Evolutionary conservation across 768 basidiomycete species (phyloP).

Genomic region (Sporobolomyces roseus): DNA sequence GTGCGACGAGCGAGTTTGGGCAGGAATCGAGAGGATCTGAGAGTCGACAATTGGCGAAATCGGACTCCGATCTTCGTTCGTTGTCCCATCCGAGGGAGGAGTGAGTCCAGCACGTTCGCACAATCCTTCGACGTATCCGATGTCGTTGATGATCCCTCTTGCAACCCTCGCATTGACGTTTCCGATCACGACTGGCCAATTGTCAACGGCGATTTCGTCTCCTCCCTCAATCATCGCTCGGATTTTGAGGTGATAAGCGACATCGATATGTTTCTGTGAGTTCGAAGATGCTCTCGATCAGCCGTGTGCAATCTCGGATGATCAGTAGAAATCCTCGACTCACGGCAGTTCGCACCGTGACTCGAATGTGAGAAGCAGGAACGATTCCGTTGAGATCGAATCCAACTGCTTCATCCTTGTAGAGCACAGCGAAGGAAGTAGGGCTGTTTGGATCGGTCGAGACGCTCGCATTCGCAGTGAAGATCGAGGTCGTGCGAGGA

Average conservation of each 20-base stretch:
- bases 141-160: slow-evolving; percentile 28
- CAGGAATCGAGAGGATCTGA: too few species aligned
- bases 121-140: slow-evolving; percentile 33
- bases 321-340: background rate
- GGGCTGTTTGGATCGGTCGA: slow-evolving; percentile 3
- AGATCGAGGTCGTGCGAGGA: slow-evolving; percentile 5
- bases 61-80: too few species aligned
- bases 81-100: too few species aligned
- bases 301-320: too few species aligned
- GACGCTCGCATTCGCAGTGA: slow-evolving; percentile 13
- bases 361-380: slow-evolving; percentile 7
- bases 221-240: slow-evolving; percentile 34
- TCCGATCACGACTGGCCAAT: slow-evolving; percentile 31
- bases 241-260: slow-evolving; percentile 34
- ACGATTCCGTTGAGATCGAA: slow-evolving; percentile 20
- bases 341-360: slow-evolving; percentile 34
- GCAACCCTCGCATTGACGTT: slow-evolving; percentile 8
- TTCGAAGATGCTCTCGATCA: too few species aligned
- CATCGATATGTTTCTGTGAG: slow-evolving; percentile 38
- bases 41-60: too few species aligned
- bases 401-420: slow-evolving; percentile 13
- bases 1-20: too few species aligned
- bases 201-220: slow-evolving; percentile 33
- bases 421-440: slow-evolving; percentile 19
- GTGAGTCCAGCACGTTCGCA: slow-evolving; percentile 25